phyloP scores from a whole-genome alignment of 139 green algal genomes.

The Chloropicon primus region DNA sequence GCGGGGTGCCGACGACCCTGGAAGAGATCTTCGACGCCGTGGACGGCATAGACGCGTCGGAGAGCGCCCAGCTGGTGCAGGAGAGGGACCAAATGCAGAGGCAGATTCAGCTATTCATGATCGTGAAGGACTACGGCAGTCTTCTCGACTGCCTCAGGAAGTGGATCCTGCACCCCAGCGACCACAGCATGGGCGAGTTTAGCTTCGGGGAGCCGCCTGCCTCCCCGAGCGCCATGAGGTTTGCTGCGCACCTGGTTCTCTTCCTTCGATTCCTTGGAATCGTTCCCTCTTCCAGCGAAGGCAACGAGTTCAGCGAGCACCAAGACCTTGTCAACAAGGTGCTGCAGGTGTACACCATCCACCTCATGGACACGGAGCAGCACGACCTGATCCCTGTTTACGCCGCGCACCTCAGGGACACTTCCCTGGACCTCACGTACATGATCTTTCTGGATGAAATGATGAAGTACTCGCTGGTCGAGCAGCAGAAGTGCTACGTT shows the following conservation, averaged over 20 bases:
- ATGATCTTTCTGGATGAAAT: not conserved
- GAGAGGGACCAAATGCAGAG: not conserved
- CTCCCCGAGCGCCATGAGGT: not conserved
- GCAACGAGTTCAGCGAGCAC: not conserved
- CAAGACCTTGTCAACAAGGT: not conserved
- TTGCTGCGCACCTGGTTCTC: not conserved
- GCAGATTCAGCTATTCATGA: not conserved
- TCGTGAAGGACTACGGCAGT: not conserved
- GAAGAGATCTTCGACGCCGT: not conserved
- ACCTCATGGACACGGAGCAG: not conserved
- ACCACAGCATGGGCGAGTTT: not conserved
- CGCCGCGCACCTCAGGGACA: not conserved
- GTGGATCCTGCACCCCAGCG: not conserved
- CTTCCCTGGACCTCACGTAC: not conserved
- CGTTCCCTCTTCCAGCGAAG: not conserved
- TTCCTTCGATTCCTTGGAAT: not conserved
- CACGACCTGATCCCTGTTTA: not conserved
- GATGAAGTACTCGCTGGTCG: not conserved
- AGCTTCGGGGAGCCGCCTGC: not conserved
- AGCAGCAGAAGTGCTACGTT: not conserved
- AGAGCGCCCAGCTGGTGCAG: too few species aligned
- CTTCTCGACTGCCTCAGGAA: not conserved
- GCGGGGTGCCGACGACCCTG: not conserved
- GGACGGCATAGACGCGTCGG: not conserved
- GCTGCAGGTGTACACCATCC: not conserved